Evolutionary conservation across 2,329 filamentous ascomycete genomes (phyloP), one percentile per base, ranked within the genome.

Genomic region (Pleurostoma richardsiae): DNA sequence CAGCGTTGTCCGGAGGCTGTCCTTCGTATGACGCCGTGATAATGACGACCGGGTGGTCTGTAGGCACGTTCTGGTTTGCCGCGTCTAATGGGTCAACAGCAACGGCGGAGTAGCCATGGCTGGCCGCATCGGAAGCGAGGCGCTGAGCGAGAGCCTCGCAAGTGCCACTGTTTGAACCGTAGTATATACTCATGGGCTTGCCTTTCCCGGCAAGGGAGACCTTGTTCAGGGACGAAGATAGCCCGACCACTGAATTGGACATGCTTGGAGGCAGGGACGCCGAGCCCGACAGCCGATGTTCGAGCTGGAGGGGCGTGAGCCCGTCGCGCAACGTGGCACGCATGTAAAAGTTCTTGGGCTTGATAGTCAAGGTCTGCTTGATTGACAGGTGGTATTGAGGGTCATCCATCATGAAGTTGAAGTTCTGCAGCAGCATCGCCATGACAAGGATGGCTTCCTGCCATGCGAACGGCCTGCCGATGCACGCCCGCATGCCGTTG

Each of bases 391-490:
- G 59, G 53, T 86, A 87, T 51, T 68, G 71, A 0, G 83, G 76
- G 50, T 90, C 77, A 38, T 77, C 77, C 46, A 82, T 62, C 42
- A 72, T 70, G 49, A 90, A 80, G 54, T 88, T 77, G 66, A 90
- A 88, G 56, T 84, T 86, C 56, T 89, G 85, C 48, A 90, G 69
- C 10, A 88, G 59, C 54, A 86, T 73, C 0, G 82, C 79, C 54
- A 82, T 69, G 6, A 76, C 74, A 1, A 88, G 65, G 4, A 85
- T 59, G 2, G 77, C 73, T 63, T 91, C 87, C 58, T 91, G 86
- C 82, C 83, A 86, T 1, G 86, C 85, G 59, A 90, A 90, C 0
- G 80, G 74, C 1, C 85, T 71, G 4, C 87, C 87, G 50, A 90
- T 90, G 54, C 86, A 91, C 1, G 71, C 83, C 45, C 87, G 70